Percentiles rank a stretch among this genome's conserved stretches.
These are phyloP conservation scores for Pisolithus microcarpus DNA, from an alignment of 768 basidiomycete genomes.

Conservation along the genomic window DNA sequence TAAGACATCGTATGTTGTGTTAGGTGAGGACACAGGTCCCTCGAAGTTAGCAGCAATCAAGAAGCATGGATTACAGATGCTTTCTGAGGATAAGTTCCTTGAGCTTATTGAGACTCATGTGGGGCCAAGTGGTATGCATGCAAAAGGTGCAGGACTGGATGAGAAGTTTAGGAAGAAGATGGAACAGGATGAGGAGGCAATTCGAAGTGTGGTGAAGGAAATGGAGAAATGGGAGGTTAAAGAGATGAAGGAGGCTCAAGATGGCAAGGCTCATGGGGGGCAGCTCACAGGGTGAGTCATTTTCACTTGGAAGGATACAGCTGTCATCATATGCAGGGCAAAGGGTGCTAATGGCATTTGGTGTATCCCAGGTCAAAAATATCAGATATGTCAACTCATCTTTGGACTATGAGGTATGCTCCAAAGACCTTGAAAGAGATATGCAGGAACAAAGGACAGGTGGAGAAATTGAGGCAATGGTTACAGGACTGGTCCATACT, in stretches of 20 bases:
- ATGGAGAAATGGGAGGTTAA: constrained; percentile 73
- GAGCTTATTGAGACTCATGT: constrained; percentile 70
- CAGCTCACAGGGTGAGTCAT: constrained; percentile 13
- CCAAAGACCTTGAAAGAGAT: constrained; percentile 83
- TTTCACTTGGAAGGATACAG: too few relatives aligned
- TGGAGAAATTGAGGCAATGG: constrained; percentile 88
- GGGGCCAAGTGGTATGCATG: constrained; percentile 31
- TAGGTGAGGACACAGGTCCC: constrained; percentile 84
- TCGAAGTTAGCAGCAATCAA: constrained; percentile 80
- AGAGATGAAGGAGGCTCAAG: constrained; percentile 43
- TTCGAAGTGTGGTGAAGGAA: constrained; percentile 64
- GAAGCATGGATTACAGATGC: constrained; percentile 66
- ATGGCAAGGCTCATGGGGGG: constrained; percentile 5
- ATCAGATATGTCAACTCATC: constrained; percentile 49
- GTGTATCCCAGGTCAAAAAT: constrained; percentile 21
- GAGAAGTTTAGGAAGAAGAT: constrained; percentile 76
- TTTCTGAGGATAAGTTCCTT: constrained; percentile 85
- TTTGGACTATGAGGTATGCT: constrained; percentile 96
- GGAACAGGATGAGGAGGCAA: constrained; percentile 73
- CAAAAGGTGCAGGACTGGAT: constrained; percentile 43
- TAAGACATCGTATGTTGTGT: constrained; percentile 82
- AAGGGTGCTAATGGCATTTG: not conserved
- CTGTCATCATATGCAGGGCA: too few relatives aligned
- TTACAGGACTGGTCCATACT: constrained; percentile 71
- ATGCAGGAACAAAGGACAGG: constrained; percentile 88